Percentiles rank a stretch among this genome's conserved stretches.
Evolutionary conservation across 148 eudicot species (phyloP).

Genomic region (Cornus kousa): DNA sequence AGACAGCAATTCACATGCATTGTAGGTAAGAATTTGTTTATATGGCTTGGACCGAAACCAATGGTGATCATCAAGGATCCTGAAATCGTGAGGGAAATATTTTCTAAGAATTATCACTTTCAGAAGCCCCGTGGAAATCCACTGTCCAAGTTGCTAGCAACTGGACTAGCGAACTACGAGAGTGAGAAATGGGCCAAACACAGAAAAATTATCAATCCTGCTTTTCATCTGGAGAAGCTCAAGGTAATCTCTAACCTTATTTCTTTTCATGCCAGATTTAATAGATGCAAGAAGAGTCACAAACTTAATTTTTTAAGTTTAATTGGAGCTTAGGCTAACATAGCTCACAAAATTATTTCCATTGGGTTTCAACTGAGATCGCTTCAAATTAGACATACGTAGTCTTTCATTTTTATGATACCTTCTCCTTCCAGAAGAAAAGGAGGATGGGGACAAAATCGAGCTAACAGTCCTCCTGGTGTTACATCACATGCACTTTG

Average conservation of each 20-base stretch:
- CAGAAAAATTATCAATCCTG: conserved; percentile 11
- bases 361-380: too few relatives aligned
- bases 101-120: conserved; percentile 5
- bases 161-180: conserved; percentile 11
- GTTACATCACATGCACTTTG: too few relatives aligned
- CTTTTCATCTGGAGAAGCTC: conserved; percentile 1
- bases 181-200: conserved; percentile 9
- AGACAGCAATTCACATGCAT: too few relatives aligned
- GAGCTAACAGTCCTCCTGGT: too few relatives aligned
- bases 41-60: conserved; percentile 27
- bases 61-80: conserved; percentile 16
- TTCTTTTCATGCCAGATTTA: not conserved
- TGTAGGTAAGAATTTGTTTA: conserved; percentile 24
- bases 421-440: too few relatives aligned
- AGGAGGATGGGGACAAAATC: too few relatives aligned
- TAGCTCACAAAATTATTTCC: too few relatives aligned
- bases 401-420: too few relatives aligned
- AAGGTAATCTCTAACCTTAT: not conserved
- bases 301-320: too few relatives aligned
- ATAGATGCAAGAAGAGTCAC: too few relatives aligned
- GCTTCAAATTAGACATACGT: too few relatives aligned
- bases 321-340: too few relatives aligned
- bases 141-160: conserved; percentile 9
- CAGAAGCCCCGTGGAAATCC: conserved; percentile 17
- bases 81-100: conserved; percentile 15